These are phyloP conservation scores for Boechera retrofracta DNA, from an alignment of 345 rosid genomes.

Conservation along the genomic window DNA sequence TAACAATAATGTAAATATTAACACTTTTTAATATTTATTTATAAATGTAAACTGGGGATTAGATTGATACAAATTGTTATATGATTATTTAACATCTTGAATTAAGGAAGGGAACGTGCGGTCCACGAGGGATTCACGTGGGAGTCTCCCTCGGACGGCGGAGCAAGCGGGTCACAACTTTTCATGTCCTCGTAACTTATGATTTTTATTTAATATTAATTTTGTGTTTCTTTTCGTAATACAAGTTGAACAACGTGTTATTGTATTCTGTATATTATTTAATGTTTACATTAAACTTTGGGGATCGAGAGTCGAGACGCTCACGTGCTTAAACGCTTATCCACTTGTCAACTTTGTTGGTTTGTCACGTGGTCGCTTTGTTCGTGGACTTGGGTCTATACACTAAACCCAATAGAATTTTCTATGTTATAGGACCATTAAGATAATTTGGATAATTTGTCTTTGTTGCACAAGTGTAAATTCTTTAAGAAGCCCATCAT, in stretches of 20 bases:
- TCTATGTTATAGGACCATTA: not conserved
- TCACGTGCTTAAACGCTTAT: constrained; percentile 36
- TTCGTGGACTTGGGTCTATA: not conserved
- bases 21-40: too few relatives aligned
- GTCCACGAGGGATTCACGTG: constrained; percentile 61
- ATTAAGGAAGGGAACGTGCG: constrained; percentile 51
- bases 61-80: not conserved
- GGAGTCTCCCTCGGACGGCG: constrained; percentile 49
- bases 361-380: constrained; percentile 8
- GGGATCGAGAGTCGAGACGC: constrained; percentile 29
- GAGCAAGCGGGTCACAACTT: constrained; percentile 46
- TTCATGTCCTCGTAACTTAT: constrained; percentile 44
- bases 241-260: constrained; percentile 35
- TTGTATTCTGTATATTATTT: not conserved
- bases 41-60: not conserved
- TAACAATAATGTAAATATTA: too few relatives aligned
- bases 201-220: constrained; percentile 6
- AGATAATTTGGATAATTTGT: not conserved
- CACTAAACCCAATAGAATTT: not conserved
- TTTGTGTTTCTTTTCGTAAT: not conserved
- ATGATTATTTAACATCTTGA: constrained; percentile 36
- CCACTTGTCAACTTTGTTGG: constrained; percentile 20
- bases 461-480: not conserved
- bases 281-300: not conserved
- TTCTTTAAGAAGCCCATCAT: constrained; percentile 12